Evolutionary conservation across 2,329 filamentous ascomycete species (phyloP).

Genomic region (Metarhizium album): DNA sequence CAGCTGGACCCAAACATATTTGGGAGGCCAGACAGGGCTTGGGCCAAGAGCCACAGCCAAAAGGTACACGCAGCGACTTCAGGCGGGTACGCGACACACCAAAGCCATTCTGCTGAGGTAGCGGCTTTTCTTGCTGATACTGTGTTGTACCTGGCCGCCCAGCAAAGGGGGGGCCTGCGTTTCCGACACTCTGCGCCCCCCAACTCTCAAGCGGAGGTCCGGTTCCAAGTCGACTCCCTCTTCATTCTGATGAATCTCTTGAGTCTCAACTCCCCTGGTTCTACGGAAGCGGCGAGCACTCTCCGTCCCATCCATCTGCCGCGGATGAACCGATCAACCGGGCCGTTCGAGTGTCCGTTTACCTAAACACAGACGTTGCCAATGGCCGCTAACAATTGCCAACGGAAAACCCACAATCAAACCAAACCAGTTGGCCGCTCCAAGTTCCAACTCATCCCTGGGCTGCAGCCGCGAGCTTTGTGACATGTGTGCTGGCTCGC

Average conservation of each 20-base stretch:
- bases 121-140: constrained; percentile 23
- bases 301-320: neutral
- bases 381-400: too few relatives aligned
- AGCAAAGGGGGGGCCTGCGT: neutral
- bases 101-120: constrained; percentile 22
- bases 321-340: neutral
- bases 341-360: too few relatives aligned
- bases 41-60: constrained; percentile 1
- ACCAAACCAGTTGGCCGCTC: too few relatives aligned
- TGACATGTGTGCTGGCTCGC: too few relatives aligned
- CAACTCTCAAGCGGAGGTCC: constrained; percentile 14
- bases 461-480: too few relatives aligned
- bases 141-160: constrained; percentile 25
- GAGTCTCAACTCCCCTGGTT: too few relatives aligned
- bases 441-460: too few relatives aligned
- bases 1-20: constrained; percentile 4
- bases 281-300: too few relatives aligned
- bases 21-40: neutral
- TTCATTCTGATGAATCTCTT: constrained; percentile 14
- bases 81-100: constrained; percentile 27
- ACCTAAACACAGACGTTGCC: too few relatives aligned
- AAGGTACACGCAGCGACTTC: constrained; percentile 23
- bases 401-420: too few relatives aligned
- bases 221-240: constrained; percentile 18
- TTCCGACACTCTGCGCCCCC: constrained; percentile 15